phyloP scores from a whole-genome alignment of 1,139 yeast species.

The Diutina pseudorugosa region DNA sequence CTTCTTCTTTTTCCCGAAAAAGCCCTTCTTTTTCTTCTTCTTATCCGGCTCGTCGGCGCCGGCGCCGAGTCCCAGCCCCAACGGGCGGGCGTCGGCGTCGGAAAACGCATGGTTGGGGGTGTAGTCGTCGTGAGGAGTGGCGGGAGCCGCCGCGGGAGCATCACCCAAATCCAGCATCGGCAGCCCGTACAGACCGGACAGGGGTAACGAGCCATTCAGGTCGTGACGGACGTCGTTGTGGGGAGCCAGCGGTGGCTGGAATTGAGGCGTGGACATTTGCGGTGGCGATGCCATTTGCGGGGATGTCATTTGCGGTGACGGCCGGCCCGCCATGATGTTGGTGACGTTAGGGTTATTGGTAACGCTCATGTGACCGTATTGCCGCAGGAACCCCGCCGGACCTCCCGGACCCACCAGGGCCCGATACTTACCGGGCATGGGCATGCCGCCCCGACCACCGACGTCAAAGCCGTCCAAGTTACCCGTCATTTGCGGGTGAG shows the following conservation, averaged over 20 bases:
- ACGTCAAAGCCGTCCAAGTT: slow-evolving; percentile 27
- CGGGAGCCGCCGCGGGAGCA: not conserved
- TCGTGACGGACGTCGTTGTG: not conserved
- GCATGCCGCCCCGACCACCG: slow-evolving; percentile 44
- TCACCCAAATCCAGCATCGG: not conserved
- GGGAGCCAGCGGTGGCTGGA: not conserved
- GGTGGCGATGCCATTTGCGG: not conserved
- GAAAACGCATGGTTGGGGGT: not conserved
- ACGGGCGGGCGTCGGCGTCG: slow-evolving; percentile 18
- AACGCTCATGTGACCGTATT: not conserved
- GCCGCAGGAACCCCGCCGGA: not conserved
- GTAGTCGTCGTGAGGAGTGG: not conserved
- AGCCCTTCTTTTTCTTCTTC: slow-evolving; percentile 22
- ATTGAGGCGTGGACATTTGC: not conserved
- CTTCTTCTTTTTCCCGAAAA: slow-evolving; percentile 18
- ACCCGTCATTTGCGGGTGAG: slow-evolving; percentile 21
- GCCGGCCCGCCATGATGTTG: not conserved
- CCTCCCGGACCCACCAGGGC: slow-evolving; percentile 2
- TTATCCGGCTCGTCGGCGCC: slow-evolving; percentile 11
- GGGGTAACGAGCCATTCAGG: not conserved
- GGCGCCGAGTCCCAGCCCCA: slow-evolving; percentile 19
- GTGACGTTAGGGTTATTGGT: not conserved
- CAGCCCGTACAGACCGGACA: not conserved
- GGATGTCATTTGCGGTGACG: not conserved
- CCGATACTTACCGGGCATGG: slow-evolving; percentile 10